Evolutionary conservation across 768 basidiomycete species (phyloP).

Genomic region (Amanita fuliginea): DNA sequence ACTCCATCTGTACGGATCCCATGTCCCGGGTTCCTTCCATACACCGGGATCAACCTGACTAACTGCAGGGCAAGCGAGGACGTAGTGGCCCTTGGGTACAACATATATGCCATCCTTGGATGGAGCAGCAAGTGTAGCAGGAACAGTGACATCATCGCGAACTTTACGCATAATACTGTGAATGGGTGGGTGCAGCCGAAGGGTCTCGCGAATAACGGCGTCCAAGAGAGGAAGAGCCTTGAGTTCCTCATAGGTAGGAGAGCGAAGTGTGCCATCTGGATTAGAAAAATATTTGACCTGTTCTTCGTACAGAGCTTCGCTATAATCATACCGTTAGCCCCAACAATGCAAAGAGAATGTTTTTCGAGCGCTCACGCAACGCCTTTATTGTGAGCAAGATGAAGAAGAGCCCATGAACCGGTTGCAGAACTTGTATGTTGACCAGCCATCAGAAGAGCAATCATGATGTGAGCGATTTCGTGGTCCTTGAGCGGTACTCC

Average conservation of each 20-base stretch:
- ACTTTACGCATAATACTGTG: constrained; percentile 95
- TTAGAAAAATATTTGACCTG: constrained; percentile 75
- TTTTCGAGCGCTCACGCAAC: constrained; percentile 45
- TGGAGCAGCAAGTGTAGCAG: constrained; percentile 69
- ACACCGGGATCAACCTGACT: constrained; percentile 77
- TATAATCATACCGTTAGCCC: constrained; percentile 17
- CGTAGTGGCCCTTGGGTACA: constrained; percentile 82
- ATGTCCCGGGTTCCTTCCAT: constrained; percentile 64
- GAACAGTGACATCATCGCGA: constrained; percentile 74
- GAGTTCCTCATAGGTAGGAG: constrained; percentile 80
- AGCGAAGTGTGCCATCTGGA: constrained; percentile 69
- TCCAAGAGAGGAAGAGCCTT: constrained; percentile 77
- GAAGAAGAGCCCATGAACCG: constrained; percentile 82
- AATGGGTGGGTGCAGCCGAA: constrained; percentile 89
- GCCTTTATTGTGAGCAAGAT: constrained; percentile 67
- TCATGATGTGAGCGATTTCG: constrained; percentile 97
- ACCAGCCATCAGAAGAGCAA: constrained; percentile 97
- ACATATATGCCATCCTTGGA: constrained; percentile 66
- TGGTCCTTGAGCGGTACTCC: constrained; percentile 73
- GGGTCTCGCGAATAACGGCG: constrained; percentile 85
- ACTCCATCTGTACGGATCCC: constrained; percentile 80
- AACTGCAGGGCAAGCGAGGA: constrained; percentile 82
- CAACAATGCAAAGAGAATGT: background rate
- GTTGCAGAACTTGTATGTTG: constrained; percentile 97
- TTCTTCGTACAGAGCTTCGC: constrained; percentile 80